Percentiles rank a stretch among this genome's conserved stretches.
phyloP scores from a whole-genome alignment of 768 basidiomycete species.

The Agaricus sinodeliciosus region DNA sequence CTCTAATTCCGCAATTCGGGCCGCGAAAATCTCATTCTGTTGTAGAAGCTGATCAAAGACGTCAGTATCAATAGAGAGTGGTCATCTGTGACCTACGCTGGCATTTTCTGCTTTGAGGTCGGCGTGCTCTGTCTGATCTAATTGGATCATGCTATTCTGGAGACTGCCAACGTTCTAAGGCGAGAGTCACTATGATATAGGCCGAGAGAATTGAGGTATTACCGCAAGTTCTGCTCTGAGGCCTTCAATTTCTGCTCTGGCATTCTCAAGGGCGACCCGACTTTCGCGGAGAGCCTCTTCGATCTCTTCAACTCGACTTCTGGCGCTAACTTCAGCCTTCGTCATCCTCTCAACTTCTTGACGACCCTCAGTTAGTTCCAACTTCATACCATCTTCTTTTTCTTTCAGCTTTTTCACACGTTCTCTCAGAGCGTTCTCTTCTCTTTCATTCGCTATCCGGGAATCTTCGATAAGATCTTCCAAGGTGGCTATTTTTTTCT shows the following conservation, averaged over 20 bases:
- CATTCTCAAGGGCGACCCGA: slow-evolving; percentile 80
- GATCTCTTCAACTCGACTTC: slow-evolving; percentile 71
- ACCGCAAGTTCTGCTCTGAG: slow-evolving; percentile 70
- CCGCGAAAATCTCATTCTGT: slow-evolving; percentile 21
- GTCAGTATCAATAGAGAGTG: background rate
- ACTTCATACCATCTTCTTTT: slow-evolving; percentile 63
- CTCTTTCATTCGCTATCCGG: slow-evolving; percentile 61
- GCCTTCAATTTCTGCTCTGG: slow-evolving; percentile 84
- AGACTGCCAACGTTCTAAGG: background rate
- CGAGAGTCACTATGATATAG: background rate
- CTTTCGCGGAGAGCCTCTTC: slow-evolving; percentile 89
- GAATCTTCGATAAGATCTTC: slow-evolving; percentile 86
- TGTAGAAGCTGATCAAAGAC: slow-evolving; percentile 19
- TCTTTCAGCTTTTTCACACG: slow-evolving; percentile 64
- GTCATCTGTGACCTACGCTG: background rate
- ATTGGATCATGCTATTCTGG: background rate
- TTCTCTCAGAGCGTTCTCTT: slow-evolving; percentile 58
- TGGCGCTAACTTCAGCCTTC: slow-evolving; percentile 56
- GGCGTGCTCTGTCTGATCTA: background rate
- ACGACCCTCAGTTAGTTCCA: slow-evolving; percentile 62
- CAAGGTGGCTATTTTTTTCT: slow-evolving; percentile 63
- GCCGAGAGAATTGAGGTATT: slow-evolving; percentile 11
- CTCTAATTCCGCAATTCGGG: slow-evolving; percentile 21
- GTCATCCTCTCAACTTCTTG: slow-evolving; percentile 57
- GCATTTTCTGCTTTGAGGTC: slow-evolving; percentile 1